phyloP scores from a whole-genome alignment of 2,329 filamentous ascomycete species.

The Triangularia setosa region DNA sequence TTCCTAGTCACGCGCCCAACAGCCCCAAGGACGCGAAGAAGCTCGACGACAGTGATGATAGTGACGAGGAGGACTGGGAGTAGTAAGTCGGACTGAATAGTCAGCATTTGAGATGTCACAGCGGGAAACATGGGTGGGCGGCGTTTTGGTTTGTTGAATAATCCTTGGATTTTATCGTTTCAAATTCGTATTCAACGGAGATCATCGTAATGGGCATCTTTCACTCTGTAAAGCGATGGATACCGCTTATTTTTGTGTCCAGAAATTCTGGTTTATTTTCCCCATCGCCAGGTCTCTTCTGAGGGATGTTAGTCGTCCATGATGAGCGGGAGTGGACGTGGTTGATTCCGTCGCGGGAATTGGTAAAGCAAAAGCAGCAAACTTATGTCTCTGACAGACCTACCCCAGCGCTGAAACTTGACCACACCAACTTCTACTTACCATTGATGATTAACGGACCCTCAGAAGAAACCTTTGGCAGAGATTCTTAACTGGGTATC shows the following conservation, averaged over 20 bases:
- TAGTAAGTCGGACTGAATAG: slow-evolving; percentile 33
- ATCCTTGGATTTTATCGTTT: not conserved
- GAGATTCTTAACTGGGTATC: not conserved
- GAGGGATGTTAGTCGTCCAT: too few species aligned
- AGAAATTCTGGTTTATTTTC: not conserved
- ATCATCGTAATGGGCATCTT: not conserved
- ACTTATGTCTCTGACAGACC: too few species aligned
- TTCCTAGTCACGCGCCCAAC: slow-evolving; percentile 71
- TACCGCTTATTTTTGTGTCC: not conserved
- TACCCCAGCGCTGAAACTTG: too few species aligned
- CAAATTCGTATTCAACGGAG: not conserved
- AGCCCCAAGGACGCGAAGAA: slow-evolving; percentile 57
- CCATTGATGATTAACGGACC: not conserved
- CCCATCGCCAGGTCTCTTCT: not conserved
- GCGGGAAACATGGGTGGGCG: not conserved
- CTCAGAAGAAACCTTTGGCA: not conserved
- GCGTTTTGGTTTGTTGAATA: not conserved
- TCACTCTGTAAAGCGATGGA: not conserved
- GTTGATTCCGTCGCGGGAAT: too few species aligned
- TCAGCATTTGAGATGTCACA: slow-evolving; percentile 1
- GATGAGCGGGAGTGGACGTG: too few species aligned
- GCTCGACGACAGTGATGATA: slow-evolving; percentile 55
- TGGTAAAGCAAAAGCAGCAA: too few species aligned
- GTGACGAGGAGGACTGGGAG: slow-evolving; percentile 68
- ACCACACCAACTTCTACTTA: too few species aligned